phyloP scores from a whole-genome alignment of 2,329 filamentous ascomycete species.

The Pseudogymnoascus sp. region DNA sequence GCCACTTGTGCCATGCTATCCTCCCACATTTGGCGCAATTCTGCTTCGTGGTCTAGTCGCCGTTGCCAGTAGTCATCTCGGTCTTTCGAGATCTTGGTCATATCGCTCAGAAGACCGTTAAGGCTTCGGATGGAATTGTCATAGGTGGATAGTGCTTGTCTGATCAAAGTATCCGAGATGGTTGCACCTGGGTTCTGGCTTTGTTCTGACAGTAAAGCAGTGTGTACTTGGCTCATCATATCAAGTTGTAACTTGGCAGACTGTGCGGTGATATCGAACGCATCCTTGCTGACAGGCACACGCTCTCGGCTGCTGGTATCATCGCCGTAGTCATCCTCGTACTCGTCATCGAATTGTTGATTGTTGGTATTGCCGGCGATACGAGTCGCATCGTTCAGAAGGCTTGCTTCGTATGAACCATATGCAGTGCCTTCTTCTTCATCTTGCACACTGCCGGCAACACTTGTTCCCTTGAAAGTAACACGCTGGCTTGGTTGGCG shows the following conservation, averaged over 20 bases:
- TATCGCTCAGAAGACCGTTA: slow-evolving; percentile 72
- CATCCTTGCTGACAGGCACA: slow-evolving; percentile 73
- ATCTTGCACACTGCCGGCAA: slow-evolving; percentile 37
- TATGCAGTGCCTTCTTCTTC: slow-evolving; percentile 42
- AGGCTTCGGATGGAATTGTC: slow-evolving; percentile 84
- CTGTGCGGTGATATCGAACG: slow-evolving; percentile 93
- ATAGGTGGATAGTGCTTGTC: slow-evolving; percentile 75
- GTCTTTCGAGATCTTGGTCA: slow-evolving; percentile 86
- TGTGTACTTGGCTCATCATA: slow-evolving; percentile 74
- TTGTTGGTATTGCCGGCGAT: slow-evolving; percentile 19
- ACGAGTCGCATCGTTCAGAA: slow-evolving; percentile 31
- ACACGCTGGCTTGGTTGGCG: slow-evolving; percentile 23
- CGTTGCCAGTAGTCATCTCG: slow-evolving; percentile 97
- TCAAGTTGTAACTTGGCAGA: slow-evolving; percentile 90
- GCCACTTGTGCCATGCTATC: slow-evolving; percentile 98
- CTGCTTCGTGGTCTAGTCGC: slow-evolving; percentile 79
- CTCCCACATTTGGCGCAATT: slow-evolving; percentile 94
- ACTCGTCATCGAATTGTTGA: slow-evolving; percentile 43
- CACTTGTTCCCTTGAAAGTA: slow-evolving; percentile 22
- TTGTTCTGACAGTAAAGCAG: slow-evolving; percentile 68
- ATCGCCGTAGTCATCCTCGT: slow-evolving; percentile 71
- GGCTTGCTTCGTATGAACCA: slow-evolving; percentile 49
- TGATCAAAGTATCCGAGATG: slow-evolving; percentile 67
- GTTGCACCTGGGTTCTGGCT: slow-evolving; percentile 59
- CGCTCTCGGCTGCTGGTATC: slow-evolving; percentile 71